phyloP scores from a whole-genome alignment of 345 rosid species.

The Citrus maxima region DNA sequence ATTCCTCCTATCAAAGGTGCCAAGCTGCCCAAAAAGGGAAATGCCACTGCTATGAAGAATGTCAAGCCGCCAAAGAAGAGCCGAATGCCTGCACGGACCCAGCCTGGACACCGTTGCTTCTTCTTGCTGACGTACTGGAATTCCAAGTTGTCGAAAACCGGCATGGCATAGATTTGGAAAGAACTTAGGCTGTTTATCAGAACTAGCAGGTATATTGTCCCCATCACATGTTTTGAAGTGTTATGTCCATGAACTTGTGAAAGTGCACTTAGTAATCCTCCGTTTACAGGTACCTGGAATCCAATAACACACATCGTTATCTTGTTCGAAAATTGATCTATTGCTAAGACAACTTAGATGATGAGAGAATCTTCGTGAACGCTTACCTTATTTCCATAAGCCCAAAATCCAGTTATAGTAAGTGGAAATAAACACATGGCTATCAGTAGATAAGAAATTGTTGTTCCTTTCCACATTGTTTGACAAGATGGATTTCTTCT shows the following conservation, averaged over 20 bases:
- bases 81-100: constrained; percentile 27
- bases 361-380: neutral
- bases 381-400: constrained; percentile 45
- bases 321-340: too few relatives aligned
- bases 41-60: constrained; percentile 36
- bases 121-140: constrained; percentile 18
- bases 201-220: constrained; percentile 23
- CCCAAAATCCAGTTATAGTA: constrained; percentile 54
- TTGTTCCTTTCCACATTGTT: constrained; percentile 54
- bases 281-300: constrained; percentile 23
- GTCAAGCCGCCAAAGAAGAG: constrained; percentile 40
- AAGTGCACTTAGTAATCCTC: constrained; percentile 38
- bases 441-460: constrained; percentile 33
- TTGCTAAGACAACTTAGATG: neutral
- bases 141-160: constrained; percentile 51
- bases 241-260: constrained; percentile 15
- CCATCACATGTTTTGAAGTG: constrained; percentile 23
- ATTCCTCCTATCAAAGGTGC: constrained; percentile 45
- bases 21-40: constrained; percentile 47
- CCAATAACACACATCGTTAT: neutral
- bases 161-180: constrained; percentile 59
- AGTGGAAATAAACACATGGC: constrained; percentile 32
- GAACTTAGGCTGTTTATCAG: constrained; percentile 31
- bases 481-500: constrained; percentile 18
- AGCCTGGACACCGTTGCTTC: constrained; percentile 18